A percentile compares a stretch with the other conserved stretches of the same genome.
phyloP scores from a whole-genome alignment of 331 rosid species.

The Pyrus hybrid region DNA sequence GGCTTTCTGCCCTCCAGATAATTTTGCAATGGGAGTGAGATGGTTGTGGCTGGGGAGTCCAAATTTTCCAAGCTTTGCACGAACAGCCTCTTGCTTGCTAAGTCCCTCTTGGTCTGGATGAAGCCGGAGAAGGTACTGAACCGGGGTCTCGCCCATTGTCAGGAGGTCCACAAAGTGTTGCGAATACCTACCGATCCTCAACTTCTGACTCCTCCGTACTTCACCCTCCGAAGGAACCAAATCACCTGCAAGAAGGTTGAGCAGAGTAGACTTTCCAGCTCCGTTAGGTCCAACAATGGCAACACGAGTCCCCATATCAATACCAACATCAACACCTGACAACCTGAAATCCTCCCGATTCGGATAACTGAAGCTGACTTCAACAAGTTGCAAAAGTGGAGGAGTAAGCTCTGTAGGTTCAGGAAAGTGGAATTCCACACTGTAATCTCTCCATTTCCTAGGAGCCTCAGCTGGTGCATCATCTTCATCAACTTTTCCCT shows the following conservation, averaged over 20 bases:
- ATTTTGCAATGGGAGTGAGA: slow-evolving; percentile 74
- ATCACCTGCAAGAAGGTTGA: slow-evolving; percentile 82
- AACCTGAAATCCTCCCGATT: slow-evolving; percentile 69
- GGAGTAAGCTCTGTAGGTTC: slow-evolving; percentile 49
- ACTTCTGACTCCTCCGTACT: slow-evolving; percentile 76
- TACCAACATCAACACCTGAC: slow-evolving; percentile 74
- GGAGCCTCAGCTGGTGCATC: slow-evolving; percentile 59
- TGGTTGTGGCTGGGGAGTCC: slow-evolving; percentile 90
- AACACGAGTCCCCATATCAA: slow-evolving; percentile 86
- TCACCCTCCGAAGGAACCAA: slow-evolving; percentile 61
- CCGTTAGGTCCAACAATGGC: slow-evolving; percentile 93
- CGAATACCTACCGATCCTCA: slow-evolving; percentile 79
- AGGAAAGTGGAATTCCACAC: slow-evolving; percentile 71
- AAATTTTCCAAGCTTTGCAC: slow-evolving; percentile 21
- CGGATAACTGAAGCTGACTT: slow-evolving; percentile 85
- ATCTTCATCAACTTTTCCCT: slow-evolving; percentile 58
- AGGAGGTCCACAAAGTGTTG: slow-evolving; percentile 80
- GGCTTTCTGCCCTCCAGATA: slow-evolving; percentile 81
- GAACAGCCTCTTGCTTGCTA: slow-evolving; percentile 73
- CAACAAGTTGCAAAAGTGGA: slow-evolving; percentile 81
- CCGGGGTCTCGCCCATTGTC: slow-evolving; percentile 78
- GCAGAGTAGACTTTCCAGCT: slow-evolving; percentile 77
- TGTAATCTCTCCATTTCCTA: slow-evolving; percentile 82
- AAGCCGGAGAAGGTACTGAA: slow-evolving; percentile 81
- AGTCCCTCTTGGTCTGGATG: slow-evolving; percentile 84